These are phyloP conservation scores for Cordyceps cicadae DNA, from an alignment of 2,329 filamentous ascomycete genomes.

Conservation along the genomic window DNA sequence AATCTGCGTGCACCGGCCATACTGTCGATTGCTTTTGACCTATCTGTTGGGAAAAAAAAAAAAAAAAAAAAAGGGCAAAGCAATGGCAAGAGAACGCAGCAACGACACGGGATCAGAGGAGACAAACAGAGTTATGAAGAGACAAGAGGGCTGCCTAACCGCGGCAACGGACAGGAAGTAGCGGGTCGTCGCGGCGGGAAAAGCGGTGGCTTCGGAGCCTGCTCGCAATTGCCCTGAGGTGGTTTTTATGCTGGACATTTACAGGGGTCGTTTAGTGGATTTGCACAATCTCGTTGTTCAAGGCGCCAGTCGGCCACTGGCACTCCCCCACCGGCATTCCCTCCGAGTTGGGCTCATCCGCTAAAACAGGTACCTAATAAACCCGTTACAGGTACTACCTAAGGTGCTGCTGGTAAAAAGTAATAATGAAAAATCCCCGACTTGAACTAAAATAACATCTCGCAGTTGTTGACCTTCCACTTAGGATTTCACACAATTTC, in stretches of 20 bases:
- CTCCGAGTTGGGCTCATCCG: background rate
- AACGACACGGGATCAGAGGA: background rate
- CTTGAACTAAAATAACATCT: no score
- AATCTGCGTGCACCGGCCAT: conserved; percentile 5
- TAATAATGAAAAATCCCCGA: no score
- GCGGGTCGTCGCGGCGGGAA: conserved; percentile 2
- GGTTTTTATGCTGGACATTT: background rate
- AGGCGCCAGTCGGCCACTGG: background rate
- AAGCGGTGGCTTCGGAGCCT: background rate
- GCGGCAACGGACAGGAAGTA: background rate
- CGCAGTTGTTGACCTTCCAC: no score
- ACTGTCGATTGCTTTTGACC: background rate
- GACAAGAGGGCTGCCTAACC: background rate
- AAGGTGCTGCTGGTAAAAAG: no score
- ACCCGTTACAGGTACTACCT: no score
- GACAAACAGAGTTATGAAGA: background rate
- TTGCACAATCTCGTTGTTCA: background rate
- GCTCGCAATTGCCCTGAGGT: background rate
- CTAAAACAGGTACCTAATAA: background rate
- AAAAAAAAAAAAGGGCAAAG: background rate
- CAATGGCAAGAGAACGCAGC: background rate
- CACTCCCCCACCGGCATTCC: conserved; percentile 6
- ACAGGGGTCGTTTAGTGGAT: background rate
- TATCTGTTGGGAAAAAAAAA: background rate
- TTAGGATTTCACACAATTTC: no score